Base-by-base conservation (phyloP, 2,329 filamentous ascomycete genomes). In the Chrysoporthe cubensis region DNA sequence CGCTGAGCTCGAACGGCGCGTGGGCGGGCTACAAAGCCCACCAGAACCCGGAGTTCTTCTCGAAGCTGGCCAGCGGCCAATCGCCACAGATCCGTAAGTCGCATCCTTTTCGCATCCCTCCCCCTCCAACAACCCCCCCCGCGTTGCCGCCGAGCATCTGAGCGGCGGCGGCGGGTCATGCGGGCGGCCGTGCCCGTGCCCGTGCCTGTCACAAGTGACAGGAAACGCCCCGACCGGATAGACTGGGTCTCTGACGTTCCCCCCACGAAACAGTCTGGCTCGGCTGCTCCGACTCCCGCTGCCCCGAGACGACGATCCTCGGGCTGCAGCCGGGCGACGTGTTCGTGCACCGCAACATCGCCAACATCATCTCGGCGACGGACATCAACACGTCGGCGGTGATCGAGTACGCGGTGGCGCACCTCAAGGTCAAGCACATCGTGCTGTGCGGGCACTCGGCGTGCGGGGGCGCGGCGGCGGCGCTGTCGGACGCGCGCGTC, bases 281-380 rank as follows among this genome's bases (percentile, higher is more conserved):
- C 72, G 93, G 93, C 69, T 97, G 93, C 81, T 91, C 92, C 74
- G 93, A 96, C 82, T 93, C 90, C 50, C 91, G 93, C 71, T 90
- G 92, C 72, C 93, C 93, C 1, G 93, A 96, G 79, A 95, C 92
- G 5, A 93, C 90, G 61, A 86, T 97, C 75, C 86, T 94, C 40
- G 90, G 91, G 74, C 85, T 93, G 68, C 85, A 92, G 75, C 92
- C 93, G 3, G 93, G 93, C 68, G 92, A 96, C 74, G 89, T 96
- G 72, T 96, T 96, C 78, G 91, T 93, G 64, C 93, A 96, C 83
- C 91, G 93, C 77, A 96, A 96, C 83, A 94, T 97, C 77, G 93
- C 92, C 79, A 96, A 96, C 82, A 88, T 95, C 75, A 81, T 96
- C 71, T 88, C 89, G 67, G 82, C 89, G 26, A 89, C 88, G 73